Evolutionary conservation across 352 stramenopile species (phyloP).

Genomic region (Pythium aquatile): DNA sequence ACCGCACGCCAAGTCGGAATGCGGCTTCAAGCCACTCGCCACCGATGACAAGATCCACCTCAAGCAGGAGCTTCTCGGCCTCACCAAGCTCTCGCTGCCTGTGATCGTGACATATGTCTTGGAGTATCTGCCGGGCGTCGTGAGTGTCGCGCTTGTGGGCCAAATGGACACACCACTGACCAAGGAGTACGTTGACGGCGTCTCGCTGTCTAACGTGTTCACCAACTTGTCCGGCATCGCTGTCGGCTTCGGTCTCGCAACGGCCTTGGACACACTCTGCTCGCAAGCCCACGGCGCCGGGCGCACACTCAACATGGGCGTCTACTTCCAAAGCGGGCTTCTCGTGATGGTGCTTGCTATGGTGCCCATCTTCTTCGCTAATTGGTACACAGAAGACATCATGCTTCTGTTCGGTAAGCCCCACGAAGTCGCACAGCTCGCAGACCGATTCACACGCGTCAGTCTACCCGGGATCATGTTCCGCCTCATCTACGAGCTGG

Average conservation of each 20-base stretch:
- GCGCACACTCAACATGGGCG: slow-evolving; percentile 60
- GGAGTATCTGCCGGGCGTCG: slow-evolving; percentile 53
- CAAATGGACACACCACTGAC: slow-evolving; percentile 57
- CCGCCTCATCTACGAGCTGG: slow-evolving; percentile 77
- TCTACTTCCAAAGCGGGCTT: slow-evolving; percentile 71
- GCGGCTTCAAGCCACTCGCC: slow-evolving; percentile 3
- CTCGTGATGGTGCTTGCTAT: slow-evolving; percentile 49
- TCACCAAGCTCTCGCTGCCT: slow-evolving; percentile 10
- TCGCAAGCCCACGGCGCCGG: slow-evolving; percentile 64
- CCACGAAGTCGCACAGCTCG: slow-evolving; percentile 45
- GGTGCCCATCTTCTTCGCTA: slow-evolving; percentile 50
- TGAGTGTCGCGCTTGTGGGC: slow-evolving; percentile 54
- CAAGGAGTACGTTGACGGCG: slow-evolving; percentile 59
- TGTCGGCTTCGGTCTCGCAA: slow-evolving; percentile 47
- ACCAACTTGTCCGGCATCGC: slow-evolving; percentile 70
- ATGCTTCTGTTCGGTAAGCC: slow-evolving; percentile 49
- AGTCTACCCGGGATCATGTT: slow-evolving; percentile 58
- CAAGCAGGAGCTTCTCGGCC: slow-evolving; percentile 8
- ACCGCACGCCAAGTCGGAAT: slow-evolving; percentile 1
- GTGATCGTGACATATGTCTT: slow-evolving; percentile 35
- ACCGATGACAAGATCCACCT: background rate
- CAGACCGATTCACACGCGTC: slow-evolving; percentile 59
- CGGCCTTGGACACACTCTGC: slow-evolving; percentile 55
- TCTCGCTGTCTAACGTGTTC: slow-evolving; percentile 60
- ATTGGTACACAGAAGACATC: slow-evolving; percentile 55